phyloP scores from a whole-genome alignment of 495 filamentous ascomycete species.

The Talaromyces nanjingensis region DNA sequence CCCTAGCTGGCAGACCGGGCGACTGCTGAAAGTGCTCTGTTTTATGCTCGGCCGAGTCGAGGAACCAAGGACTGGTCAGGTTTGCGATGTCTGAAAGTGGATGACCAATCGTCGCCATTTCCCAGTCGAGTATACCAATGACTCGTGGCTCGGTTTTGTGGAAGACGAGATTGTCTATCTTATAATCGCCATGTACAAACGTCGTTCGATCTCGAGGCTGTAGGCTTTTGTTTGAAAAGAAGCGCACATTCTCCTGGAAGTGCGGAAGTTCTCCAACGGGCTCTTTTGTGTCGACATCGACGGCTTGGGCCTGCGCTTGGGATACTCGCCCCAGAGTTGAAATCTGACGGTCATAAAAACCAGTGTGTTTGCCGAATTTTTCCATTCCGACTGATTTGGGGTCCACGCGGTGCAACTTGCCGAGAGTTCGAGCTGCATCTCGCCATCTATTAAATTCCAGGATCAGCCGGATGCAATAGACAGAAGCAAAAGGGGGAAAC shows the following conservation, averaged over 20 bases:
- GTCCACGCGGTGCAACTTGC: slow-evolving; percentile 71
- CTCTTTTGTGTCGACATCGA: slow-evolving; percentile 67
- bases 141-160: slow-evolving; percentile 82
- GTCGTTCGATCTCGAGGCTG: slow-evolving; percentile 74
- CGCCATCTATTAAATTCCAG: slow-evolving; percentile 54
- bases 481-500: not conserved
- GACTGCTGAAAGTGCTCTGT: slow-evolving; percentile 51
- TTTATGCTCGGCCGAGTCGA: slow-evolving; percentile 34
- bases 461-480: not conserved
- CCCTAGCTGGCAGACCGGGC: slow-evolving; percentile 66
- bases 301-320: slow-evolving; percentile 62
- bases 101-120: slow-evolving; percentile 94
- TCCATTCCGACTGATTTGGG: slow-evolving; percentile 59
- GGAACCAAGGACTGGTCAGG: slow-evolving; percentile 61
- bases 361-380: slow-evolving; percentile 62
- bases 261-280: slow-evolving; percentile 78
- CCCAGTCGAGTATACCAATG: slow-evolving; percentile 94
- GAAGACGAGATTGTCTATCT: slow-evolving; percentile 96
- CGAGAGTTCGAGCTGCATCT: slow-evolving; percentile 75
- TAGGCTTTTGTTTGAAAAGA: slow-evolving; percentile 57
- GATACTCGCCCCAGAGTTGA: slow-evolving; percentile 73
- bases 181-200: slow-evolving; percentile 92
- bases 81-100: slow-evolving; percentile 84
- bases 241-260: slow-evolving; percentile 69
- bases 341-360: slow-evolving; percentile 86